Conservation (phyloP, 371 early-diverging fungal species). For the Syncephalastrum monosporum region DNA sequence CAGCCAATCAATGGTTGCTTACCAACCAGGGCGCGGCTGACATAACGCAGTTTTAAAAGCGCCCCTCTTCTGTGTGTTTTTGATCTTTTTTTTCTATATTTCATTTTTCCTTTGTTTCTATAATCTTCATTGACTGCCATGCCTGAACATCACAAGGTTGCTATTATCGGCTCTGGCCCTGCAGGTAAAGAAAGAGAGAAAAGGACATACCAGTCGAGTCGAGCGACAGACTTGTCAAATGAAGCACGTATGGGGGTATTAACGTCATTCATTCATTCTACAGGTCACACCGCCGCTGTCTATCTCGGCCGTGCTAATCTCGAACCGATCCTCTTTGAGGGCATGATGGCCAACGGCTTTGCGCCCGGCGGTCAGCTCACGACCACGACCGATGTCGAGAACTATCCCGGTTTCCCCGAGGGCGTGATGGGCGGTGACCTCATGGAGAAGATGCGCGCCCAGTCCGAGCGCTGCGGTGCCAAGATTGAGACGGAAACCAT, state of each 20-base stretch:
- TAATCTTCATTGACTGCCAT: no score
- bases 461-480: constrained; percentile 82
- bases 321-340: constrained; percentile 94
- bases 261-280: not conserved
- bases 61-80: no score
- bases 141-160: constrained; percentile 34
- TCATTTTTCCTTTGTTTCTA: no score
- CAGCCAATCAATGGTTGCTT: no score
- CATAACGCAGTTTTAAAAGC: no score
- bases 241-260: no score
- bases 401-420: constrained; percentile 86
- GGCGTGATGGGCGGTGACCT: constrained; percentile 81
- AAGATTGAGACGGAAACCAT: constrained; percentile 90
- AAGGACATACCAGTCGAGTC: no score
- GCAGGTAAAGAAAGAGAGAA: constrained; percentile 56
- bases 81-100: no score
- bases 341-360: constrained; percentile 92
- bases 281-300: constrained; percentile 92
- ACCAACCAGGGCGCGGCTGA: no score
- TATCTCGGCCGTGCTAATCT: constrained; percentile 94
- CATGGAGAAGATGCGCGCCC: constrained; percentile 81
- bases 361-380: constrained; percentile 91
- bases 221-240: no score
- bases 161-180: constrained; percentile 89
- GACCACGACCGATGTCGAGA: constrained; percentile 93